Evolutionary conservation across 2,329 filamentous ascomycete genomes (phyloP).

Genomic region (Aspergillus sergii): DNA sequence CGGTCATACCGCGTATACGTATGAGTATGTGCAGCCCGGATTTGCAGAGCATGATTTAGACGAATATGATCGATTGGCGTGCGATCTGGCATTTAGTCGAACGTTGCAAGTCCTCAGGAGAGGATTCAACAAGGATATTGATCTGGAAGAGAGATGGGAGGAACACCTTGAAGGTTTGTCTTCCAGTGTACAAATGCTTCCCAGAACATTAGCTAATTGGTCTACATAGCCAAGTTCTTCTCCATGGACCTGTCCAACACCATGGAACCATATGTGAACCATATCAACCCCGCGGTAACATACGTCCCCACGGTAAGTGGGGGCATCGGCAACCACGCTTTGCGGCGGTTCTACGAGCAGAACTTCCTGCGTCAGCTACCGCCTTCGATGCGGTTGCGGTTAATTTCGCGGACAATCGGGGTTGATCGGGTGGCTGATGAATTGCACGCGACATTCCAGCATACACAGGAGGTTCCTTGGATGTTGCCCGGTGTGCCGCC

Average conservation of each 20-base stretch:
- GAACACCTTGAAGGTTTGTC: conserved; percentile 37
- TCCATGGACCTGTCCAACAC: conserved; percentile 31
- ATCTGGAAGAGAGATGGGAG: conserved; percentile 40
- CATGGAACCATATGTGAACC: conserved; percentile 34
- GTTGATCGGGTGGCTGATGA: conserved; percentile 64
- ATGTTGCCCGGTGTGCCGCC: conserved; percentile 61
- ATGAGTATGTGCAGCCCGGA: conserved; percentile 60
- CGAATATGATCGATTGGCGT: conserved; percentile 65
- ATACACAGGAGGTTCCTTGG: conserved; percentile 60
- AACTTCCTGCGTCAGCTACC: conserved; percentile 59
- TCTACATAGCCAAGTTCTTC: conserved; percentile 35
- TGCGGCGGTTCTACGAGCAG: conserved; percentile 57
- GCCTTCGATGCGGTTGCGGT: conserved; percentile 53
- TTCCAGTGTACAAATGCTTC: not conserved
- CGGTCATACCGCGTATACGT: conserved; percentile 51
- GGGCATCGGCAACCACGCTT: conserved; percentile 44
- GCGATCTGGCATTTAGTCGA: conserved; percentile 70
- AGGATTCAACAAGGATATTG: conserved; percentile 55
- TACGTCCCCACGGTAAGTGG: conserved; percentile 43
- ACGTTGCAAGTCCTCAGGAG: conserved; percentile 62
- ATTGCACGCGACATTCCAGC: conserved; percentile 59
- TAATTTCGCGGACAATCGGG: conserved; percentile 61
- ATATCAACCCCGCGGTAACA: conserved; percentile 33
- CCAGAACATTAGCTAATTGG: not conserved
- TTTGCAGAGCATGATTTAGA: conserved; percentile 73